A percentile compares a stretch with the other conserved stretches of the same genome.
Conservation (phyloP, 2,329 filamentous ascomycete species). For the Lachnellula suecica region DNA sequence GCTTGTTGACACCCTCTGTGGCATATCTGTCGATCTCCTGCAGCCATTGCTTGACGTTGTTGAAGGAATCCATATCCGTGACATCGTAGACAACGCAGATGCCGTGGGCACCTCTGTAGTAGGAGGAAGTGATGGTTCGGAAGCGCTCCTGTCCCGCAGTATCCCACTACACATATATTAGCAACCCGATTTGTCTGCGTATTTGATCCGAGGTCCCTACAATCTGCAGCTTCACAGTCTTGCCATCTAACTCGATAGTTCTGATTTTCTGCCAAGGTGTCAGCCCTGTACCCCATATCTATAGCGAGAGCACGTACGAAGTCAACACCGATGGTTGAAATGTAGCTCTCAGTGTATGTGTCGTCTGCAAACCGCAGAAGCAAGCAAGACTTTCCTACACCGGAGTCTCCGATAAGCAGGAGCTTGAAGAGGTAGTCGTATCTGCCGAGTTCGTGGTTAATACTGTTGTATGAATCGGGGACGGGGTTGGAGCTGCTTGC, state of each 20-base stretch:
- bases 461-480: conserved; percentile 10
- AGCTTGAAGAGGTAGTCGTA: conserved; percentile 99
- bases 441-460: conserved; percentile 54
- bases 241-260: conserved; percentile 98
- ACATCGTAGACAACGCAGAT: conserved; percentile 99
- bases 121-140: conserved; percentile 98
- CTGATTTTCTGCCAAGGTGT: conserved; percentile 82
- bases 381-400: conserved; percentile 99
- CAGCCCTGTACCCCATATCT: conserved; percentile 24
- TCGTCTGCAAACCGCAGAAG: conserved; percentile 97
- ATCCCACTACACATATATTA: conserved; percentile 74
- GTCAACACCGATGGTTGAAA: conserved; percentile 98
- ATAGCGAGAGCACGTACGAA: conserved; percentile 64
- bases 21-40: conserved; percentile 99
- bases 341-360: conserved; percentile 99
- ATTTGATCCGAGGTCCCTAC: conserved; percentile 54
- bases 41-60: conserved; percentile 99
- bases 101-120: conserved; percentile 98
- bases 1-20: conserved; percentile 99
- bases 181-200: conserved; percentile 11
- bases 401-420: conserved; percentile 99
- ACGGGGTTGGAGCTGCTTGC: conserved; percentile 3
- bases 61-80: conserved; percentile 99
- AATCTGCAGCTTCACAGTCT: conserved; percentile 99
- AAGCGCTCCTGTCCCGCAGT: conserved; percentile 99